Evolutionary conservation across 1,284 basidiomycete genomes (phyloP).

Genomic region (Cutaneotrichosporon sp.): DNA sequence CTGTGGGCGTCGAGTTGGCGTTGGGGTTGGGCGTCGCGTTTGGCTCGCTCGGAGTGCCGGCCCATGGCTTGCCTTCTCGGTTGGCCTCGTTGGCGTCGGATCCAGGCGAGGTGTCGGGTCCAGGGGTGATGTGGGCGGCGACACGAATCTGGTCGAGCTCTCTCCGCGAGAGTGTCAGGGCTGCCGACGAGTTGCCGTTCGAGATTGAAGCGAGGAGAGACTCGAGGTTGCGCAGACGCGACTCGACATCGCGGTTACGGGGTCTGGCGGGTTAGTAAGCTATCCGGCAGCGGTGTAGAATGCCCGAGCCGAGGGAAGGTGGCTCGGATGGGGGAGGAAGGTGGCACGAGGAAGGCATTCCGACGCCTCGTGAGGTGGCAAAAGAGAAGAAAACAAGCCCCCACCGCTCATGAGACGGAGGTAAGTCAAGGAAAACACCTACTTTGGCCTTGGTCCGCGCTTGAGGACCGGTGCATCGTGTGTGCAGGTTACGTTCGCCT

Average conservation of each 20-base stretch:
- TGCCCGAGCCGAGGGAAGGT: background rate
- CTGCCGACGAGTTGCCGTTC: conserved; percentile 23
- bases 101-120: conserved; percentile 23
- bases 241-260: conserved; percentile 33
- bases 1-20: conserved; percentile 8
- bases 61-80: conserved; percentile 4
- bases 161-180: conserved; percentile 26
- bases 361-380: background rate
- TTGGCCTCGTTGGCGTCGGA: conserved; percentile 14
- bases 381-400: background rate
- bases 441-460: conserved; percentile 38
- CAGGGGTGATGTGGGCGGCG: conserved; percentile 32
- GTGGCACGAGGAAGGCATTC: background rate
- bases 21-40: conserved; percentile 12
- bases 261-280: conserved; percentile 21
- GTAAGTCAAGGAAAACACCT: conserved; percentile 5
- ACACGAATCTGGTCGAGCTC: conserved; percentile 34
- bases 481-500: conserved; percentile 34
- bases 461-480: conserved; percentile 40
- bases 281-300: background rate
- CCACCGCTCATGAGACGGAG: background rate
- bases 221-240: conserved; percentile 36
- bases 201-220: conserved; percentile 34
- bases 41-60: background rate
- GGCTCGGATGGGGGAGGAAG: background rate